A percentile compares a stretch with the other conserved stretches of the same genome.
Evolutionary conservation across 176 grass and related monocot genomes (phyloP).

Genomic region (Lolium perenne): DNA sequence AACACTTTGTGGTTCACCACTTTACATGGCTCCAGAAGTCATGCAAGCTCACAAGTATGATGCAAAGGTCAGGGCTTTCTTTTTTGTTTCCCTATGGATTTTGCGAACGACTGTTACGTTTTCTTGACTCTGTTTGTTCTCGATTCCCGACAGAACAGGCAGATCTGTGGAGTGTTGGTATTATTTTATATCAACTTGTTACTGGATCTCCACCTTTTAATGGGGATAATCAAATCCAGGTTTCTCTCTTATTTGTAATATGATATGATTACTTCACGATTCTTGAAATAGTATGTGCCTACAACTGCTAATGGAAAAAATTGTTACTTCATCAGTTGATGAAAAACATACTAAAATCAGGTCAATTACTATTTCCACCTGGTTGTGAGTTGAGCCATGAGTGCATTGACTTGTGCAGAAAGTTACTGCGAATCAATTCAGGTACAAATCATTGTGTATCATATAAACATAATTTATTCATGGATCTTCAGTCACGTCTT

Average conservation of each 20-base stretch:
- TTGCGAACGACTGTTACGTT: slow-evolving; percentile 25
- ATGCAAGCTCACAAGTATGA: slow-evolving; percentile 97
- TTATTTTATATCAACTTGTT: slow-evolving; percentile 97
- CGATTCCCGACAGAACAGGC: slow-evolving; percentile 71
- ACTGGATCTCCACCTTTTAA: slow-evolving; percentile 90
- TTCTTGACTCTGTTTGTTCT: slow-evolving; percentile 36
- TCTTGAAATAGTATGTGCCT: slow-evolving; percentile 25
- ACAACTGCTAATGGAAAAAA: slow-evolving; percentile 36
- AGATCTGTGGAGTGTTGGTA: slow-evolving; percentile 98
- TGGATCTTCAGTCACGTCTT: background rate
- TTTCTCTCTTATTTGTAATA: slow-evolving; percentile 48
- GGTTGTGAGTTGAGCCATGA: slow-evolving; percentile 65
- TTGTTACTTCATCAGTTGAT: slow-evolving; percentile 59
- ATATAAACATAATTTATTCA: slow-evolving; percentile 2
- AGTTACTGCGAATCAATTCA: slow-evolving; percentile 82
- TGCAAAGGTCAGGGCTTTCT: slow-evolving; percentile 73
- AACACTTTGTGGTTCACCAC: slow-evolving; percentile 97
- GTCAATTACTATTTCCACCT: slow-evolving; percentile 70
- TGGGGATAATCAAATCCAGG: slow-evolving; percentile 92
- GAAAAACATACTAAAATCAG: slow-evolving; percentile 74
- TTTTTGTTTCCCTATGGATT: slow-evolving; percentile 16
- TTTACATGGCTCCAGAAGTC: slow-evolving; percentile 99
- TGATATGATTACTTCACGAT: background rate
- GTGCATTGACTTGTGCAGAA: slow-evolving; percentile 92
- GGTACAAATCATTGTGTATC: slow-evolving; percentile 50